Conservation (phyloP, 805 yeast species). For the Naumovozyma baii region DNA sequence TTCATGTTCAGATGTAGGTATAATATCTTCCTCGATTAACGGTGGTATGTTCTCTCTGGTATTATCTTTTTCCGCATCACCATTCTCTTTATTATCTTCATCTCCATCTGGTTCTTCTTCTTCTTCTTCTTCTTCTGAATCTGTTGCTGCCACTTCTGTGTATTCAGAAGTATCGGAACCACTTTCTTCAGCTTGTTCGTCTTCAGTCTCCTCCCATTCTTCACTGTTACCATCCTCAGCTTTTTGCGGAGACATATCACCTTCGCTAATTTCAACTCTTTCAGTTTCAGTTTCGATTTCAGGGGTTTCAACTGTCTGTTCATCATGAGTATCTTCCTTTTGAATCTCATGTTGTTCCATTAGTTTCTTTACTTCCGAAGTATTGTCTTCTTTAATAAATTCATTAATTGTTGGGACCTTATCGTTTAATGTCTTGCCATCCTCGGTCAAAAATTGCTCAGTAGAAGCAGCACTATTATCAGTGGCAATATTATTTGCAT, state of each 20-base stretch:
- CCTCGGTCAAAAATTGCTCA: too few species aligned
- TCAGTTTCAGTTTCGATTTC: too few species aligned
- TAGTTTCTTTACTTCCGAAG: too few species aligned
- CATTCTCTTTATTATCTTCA: background rate
- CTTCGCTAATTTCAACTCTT: too few species aligned
- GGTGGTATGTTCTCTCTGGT: background rate
- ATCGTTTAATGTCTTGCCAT: too few species aligned
- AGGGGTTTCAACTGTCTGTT: too few species aligned
- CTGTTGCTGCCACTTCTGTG: slow-evolving; percentile 1
- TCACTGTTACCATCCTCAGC: too few species aligned
- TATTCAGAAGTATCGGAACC: background rate
- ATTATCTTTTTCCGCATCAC: background rate
- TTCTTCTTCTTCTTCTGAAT: background rate
- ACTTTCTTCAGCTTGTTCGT: background rate
- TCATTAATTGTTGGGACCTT: background rate
- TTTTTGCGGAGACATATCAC: too few species aligned
- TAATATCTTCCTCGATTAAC: background rate
- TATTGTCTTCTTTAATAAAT: background rate
- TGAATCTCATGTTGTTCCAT: too few species aligned
- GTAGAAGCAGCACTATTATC: too few species aligned
- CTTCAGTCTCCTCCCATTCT: slow-evolving; percentile 3
- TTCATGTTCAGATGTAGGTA: background rate
- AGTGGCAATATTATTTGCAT: background rate
- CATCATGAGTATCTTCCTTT: too few species aligned
- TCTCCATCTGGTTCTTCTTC: background rate